phyloP scores from a whole-genome alignment of 2,329 filamentous ascomycete genomes.

The Fusarium metavorans region DNA sequence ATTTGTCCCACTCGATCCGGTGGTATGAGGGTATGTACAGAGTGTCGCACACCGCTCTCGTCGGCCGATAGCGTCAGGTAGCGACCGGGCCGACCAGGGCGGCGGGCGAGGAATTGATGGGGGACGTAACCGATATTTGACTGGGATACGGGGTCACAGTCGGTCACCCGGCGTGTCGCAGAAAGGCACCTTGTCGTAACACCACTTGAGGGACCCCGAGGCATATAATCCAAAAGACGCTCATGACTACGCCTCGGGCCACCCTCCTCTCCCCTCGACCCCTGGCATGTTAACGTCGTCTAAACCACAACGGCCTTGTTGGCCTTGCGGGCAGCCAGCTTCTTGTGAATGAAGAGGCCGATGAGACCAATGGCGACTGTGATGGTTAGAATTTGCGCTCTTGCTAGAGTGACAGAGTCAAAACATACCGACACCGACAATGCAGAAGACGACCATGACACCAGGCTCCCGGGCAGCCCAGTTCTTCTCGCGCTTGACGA shows the following conservation, averaged over 20 bases:
- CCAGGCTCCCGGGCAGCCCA: conserved; percentile 55
- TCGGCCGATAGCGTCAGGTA: conserved; percentile 4
- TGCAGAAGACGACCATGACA: conserved; percentile 59
- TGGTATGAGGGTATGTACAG: conserved; percentile 43
- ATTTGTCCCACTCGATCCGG: conserved; percentile 42
- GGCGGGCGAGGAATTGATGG: conserved; percentile 38
- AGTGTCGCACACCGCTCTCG: conserved; percentile 27
- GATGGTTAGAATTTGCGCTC: conserved; percentile 28
- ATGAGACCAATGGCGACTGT: conserved; percentile 51
- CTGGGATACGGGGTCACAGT: conserved; percentile 46
- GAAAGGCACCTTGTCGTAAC: conserved; percentile 43
- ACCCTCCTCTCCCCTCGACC: conserved; percentile 39
- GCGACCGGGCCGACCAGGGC: conserved; percentile 8
- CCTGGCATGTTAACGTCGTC: conserved; percentile 22
- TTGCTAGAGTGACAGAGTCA: neutral
- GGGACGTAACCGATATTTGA: conserved; percentile 41
- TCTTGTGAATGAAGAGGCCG: conserved; percentile 49
- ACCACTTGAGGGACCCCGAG: conserved; percentile 38
- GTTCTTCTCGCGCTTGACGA: conserved; percentile 57
- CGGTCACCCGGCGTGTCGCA: conserved; percentile 47
- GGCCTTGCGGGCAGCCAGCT: conserved; percentile 49
- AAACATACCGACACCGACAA: conserved; percentile 55
- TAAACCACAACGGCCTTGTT: conserved; percentile 47
- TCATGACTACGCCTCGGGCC: conserved; percentile 36
- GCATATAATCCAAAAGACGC: conserved; percentile 30